Base-by-base conservation (phyloP, 2,329 filamentous ascomycete genomes). In the Blastomyces silverae region DNA sequence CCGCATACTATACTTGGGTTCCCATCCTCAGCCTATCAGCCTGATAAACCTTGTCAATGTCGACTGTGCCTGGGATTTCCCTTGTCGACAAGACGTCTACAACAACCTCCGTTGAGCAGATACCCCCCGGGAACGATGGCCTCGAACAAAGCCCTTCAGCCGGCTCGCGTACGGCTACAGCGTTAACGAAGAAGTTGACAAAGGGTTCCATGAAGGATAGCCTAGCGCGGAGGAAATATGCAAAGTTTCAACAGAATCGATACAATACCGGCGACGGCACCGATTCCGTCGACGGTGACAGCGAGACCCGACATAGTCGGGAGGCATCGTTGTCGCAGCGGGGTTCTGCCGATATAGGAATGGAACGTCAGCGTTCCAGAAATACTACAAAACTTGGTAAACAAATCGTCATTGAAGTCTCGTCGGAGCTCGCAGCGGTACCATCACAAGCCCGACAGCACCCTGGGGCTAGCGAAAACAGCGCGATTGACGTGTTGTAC, bases 401-500 rank as follows among this genome's bases (percentile, higher is more conserved):
- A 42, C 55, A 42, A 39, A 15, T 20, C 3, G 10, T 25, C 34
- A 3, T 3, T 20, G 10, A 39, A 0, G 31, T 42, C 17, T 37
- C 13, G 39, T 46, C 64, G 25, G 20, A 50, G 44, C n/a, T 39
- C 17, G 28, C n/a, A 55, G n/a, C 52, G 65, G 34, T 31, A 53
- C 13, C 56, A 17, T 34, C 31, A 62, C 50, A 64, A 63, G 25
- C 50, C 58, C 20, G 25, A 2, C 17, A 37, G 56, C 39, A 53
- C 39, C 37, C 64, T 2, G 65, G 66, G 3, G 53, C 69, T 7
- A 68, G 68, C 11, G 70, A 71, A 28, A 65, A 66, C 52, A 76
- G 73, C 2, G 87, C 85, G 37, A 86, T 97, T 66, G 94, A 99
- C 68, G 85, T 97, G 5, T 81, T 99, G 0, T 97, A 96, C 76